Evolutionary conservation across 108 stramenopile species (phyloP).

Genomic region (Nitzschia sp.): DNA sequence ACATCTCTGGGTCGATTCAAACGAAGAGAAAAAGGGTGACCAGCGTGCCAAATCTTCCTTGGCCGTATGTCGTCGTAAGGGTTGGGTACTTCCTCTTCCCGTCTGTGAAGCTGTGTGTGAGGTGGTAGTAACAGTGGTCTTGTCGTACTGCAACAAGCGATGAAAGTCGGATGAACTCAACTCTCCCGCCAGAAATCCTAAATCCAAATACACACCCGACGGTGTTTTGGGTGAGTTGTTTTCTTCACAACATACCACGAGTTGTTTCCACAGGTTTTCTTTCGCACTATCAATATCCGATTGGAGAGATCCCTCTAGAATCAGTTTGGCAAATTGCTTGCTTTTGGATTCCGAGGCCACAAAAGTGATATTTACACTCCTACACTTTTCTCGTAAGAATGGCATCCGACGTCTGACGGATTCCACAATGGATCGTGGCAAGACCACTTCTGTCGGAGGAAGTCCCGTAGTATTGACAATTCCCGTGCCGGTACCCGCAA

Average conservation of each 20-base stretch:
- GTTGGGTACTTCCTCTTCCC: not conserved
- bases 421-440: slow-evolving; percentile 73
- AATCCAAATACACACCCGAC: slow-evolving; percentile 54
- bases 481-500: not conserved
- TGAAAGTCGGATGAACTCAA: slow-evolving; percentile 63
- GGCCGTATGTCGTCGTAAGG: slow-evolving; percentile 23
- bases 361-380: slow-evolving; percentile 60
- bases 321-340: slow-evolving; percentile 74
- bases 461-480: not conserved
- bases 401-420: slow-evolving; percentile 58
- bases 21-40: slow-evolving; percentile 67
- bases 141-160: slow-evolving; percentile 42
- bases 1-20: slow-evolving; percentile 66
- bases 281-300: slow-evolving; percentile 45
- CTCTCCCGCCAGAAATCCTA: slow-evolving; percentile 68
- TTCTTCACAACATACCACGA: slow-evolving; percentile 53
- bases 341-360: slow-evolving; percentile 79
- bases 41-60: slow-evolving; percentile 58
- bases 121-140: slow-evolving; percentile 10
- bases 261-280: slow-evolving; percentile 50
- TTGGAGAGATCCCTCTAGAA: slow-evolving; percentile 44
- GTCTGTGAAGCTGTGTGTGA: not conserved
- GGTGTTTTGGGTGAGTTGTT: slow-evolving; percentile 51
- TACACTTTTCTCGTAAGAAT: slow-evolving; percentile 51
- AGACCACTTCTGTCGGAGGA: slow-evolving; percentile 53